Percentiles rank a stretch among this genome's conserved stretches.
Evolutionary conservation across 306 rosid genomes (phyloP).

Genomic region (Dalbergia cultrata): DNA sequence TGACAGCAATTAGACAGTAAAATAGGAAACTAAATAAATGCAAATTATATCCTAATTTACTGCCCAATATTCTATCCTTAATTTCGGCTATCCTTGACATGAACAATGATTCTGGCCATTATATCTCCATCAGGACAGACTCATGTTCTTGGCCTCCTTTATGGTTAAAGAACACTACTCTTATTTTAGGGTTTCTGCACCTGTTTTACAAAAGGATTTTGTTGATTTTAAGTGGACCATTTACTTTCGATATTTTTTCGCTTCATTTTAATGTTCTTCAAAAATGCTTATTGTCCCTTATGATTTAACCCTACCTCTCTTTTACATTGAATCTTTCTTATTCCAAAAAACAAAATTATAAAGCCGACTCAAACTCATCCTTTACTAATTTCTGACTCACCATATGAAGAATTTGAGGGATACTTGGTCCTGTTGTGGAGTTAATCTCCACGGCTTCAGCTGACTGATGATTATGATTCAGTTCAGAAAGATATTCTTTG

Average conservation of each 20-base stretch:
- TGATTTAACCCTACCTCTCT: neutral
- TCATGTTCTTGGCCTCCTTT: neutral
- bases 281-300: slow-evolving; percentile 35
- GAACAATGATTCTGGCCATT: slow-evolving; percentile 14
- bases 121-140: slow-evolving; percentile 10
- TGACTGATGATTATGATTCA: slow-evolving; percentile 60
- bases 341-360: neutral
- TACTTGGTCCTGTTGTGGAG: slow-evolving; percentile 72
- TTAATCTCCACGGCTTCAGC: slow-evolving; percentile 57
- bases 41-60: too few relatives aligned
- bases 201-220: slow-evolving; percentile 17
- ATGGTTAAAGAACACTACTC: neutral
- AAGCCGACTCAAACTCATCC: slow-evolving; percentile 36
- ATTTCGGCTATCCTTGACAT: too few relatives aligned
- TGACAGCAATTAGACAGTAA: too few relatives aligned
- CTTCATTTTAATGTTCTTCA: slow-evolving; percentile 29
- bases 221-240: slow-evolving; percentile 19
- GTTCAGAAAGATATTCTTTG: slow-evolving; percentile 60
- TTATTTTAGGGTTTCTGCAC: neutral
- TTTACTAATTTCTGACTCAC: slow-evolving; percentile 60
- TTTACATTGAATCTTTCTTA: neutral
- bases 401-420: slow-evolving; percentile 91
- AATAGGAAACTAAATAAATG: too few relatives aligned
- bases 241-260: slow-evolving; percentile 18
- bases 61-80: too few relatives aligned